phyloP scores from a whole-genome alignment of 2,329 filamentous ascomycete species.

The Apiospora aurea region DNA sequence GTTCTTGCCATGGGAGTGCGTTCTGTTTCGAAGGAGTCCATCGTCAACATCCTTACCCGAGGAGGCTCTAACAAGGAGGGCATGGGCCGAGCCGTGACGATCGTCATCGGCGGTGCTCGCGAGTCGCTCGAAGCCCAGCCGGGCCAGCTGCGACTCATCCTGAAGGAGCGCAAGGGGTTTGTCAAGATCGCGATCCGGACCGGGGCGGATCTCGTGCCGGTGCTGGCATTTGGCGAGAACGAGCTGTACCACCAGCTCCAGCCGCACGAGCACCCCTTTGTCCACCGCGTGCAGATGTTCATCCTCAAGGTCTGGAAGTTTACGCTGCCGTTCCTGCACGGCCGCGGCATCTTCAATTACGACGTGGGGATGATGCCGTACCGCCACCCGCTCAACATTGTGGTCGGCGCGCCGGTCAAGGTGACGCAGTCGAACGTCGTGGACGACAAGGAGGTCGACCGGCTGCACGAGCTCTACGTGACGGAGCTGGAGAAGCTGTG shows the following conservation, averaged over 20 bases:
- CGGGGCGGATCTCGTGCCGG: slow-evolving; percentile 92
- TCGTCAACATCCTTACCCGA: slow-evolving; percentile 83
- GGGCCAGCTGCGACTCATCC: slow-evolving; percentile 75
- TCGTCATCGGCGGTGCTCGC: slow-evolving; percentile 90
- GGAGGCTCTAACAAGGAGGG: slow-evolving; percentile 81
- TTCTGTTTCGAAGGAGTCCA: slow-evolving; percentile 90
- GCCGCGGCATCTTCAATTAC: slow-evolving; percentile 94
- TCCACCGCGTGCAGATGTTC: slow-evolving; percentile 83
- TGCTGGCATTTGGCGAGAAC: slow-evolving; percentile 93
- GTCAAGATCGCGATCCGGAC: slow-evolving; percentile 91
- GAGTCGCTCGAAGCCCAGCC: slow-evolving; percentile 92
- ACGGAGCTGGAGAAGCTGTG: slow-evolving; percentile 76
- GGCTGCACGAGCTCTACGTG: slow-evolving; percentile 81
- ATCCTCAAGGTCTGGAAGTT: slow-evolving; percentile 90
- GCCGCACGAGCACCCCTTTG: slow-evolving; percentile 75
- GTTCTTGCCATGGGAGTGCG: slow-evolving; percentile 86
- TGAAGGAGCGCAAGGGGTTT: slow-evolving; percentile 88
- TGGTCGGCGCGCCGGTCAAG: slow-evolving; percentile 82
- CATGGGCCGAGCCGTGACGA: slow-evolving; percentile 94
- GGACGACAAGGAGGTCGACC: slow-evolving; percentile 77
- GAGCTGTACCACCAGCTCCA: slow-evolving; percentile 92
- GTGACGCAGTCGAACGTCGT: slow-evolving; percentile 71
- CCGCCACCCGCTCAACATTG: slow-evolving; percentile 83
- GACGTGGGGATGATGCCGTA: slow-evolving; percentile 97
- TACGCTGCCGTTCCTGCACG: slow-evolving; percentile 89